A percentile compares a stretch with the other conserved stretches of the same genome.
These are phyloP conservation scores for Phycomyces blakesleeanus DNA, from an alignment of 192 early-diverging fungal species.

Conservation along the genomic window DNA sequence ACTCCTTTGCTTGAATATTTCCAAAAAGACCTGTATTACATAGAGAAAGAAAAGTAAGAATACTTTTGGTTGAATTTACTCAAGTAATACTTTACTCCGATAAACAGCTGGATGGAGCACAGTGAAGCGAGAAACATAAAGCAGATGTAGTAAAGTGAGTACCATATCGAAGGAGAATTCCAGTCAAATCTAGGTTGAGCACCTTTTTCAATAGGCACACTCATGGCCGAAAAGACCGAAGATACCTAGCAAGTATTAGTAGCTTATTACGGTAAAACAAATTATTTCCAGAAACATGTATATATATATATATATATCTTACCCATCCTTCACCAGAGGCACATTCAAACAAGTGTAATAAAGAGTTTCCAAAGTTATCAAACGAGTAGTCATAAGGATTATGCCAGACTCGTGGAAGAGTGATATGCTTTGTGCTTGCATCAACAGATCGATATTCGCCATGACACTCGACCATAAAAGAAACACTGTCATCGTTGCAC, in stretches of 20 bases:
- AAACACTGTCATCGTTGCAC: constrained; percentile 17
- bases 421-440: background rate
- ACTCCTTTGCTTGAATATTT: constrained; percentile 28
- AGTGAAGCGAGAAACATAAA: constrained; percentile 31
- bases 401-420: constrained; percentile 19
- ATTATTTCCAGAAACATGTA: too few species aligned
- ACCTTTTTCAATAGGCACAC: background rate
- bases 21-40: constrained; percentile 20
- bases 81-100: constrained; percentile 21
- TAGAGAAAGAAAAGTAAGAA: background rate
- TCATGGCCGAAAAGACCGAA: constrained; percentile 28
- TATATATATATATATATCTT: background rate
- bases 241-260: background rate
- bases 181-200: constrained; percentile 22
- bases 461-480: background rate
- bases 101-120: constrained; percentile 27
- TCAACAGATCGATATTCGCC: constrained; percentile 18
- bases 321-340: constrained; percentile 33
- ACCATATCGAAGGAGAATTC: constrained; percentile 7
- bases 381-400: constrained; percentile 27
- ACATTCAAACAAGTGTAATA: constrained; percentile 23
- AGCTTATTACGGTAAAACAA: too few species aligned
- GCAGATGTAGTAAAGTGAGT: constrained; percentile 20
- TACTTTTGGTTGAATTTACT: background rate
- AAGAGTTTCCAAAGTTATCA: constrained; percentile 16